phyloP scores from a whole-genome alignment of 139 green algal species.

The Astrephomene gubernaculifera region DNA sequence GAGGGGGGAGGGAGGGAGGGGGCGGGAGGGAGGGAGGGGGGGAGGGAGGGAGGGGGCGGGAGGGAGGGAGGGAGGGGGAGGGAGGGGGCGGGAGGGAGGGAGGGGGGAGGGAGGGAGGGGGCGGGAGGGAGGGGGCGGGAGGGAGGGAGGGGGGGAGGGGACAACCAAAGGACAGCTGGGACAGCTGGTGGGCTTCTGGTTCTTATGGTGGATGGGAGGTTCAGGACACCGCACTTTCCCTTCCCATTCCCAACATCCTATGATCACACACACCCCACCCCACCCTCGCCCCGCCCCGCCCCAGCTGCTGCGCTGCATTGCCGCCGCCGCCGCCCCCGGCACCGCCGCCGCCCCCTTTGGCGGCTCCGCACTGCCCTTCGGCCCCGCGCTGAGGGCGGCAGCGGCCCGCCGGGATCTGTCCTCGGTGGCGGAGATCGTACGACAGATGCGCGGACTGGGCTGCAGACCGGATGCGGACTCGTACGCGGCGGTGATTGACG shows the following conservation, averaged over 20 bases:
- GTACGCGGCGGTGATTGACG: conserved; percentile 22
- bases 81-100: background rate
- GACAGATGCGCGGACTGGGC: conserved; percentile 23
- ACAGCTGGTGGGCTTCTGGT: background rate
- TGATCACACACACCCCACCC: background rate
- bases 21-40: too few relatives aligned
- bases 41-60: background rate
- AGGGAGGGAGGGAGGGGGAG: background rate
- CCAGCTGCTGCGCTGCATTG: conserved; percentile 19
- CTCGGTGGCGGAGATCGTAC: background rate
- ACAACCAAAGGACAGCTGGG: background rate
- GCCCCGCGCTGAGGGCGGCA: conserved; percentile 24
- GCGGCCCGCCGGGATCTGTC: background rate
- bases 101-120: background rate
- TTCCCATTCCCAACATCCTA: background rate
- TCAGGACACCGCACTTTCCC: background rate
- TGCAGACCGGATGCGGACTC: conserved; percentile 13
- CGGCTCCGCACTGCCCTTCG: conserved; percentile 23
- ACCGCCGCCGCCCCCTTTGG: conserved; percentile 5
- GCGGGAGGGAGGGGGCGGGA: background rate
- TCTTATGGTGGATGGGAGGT: background rate
- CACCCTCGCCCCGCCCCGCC: background rate
- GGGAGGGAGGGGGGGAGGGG: too few relatives aligned
- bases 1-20: background rate
- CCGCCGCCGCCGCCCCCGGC: background rate